Conservation (phyloP, 805 yeast species). For the Nakazawaea anatomiae region DNA sequence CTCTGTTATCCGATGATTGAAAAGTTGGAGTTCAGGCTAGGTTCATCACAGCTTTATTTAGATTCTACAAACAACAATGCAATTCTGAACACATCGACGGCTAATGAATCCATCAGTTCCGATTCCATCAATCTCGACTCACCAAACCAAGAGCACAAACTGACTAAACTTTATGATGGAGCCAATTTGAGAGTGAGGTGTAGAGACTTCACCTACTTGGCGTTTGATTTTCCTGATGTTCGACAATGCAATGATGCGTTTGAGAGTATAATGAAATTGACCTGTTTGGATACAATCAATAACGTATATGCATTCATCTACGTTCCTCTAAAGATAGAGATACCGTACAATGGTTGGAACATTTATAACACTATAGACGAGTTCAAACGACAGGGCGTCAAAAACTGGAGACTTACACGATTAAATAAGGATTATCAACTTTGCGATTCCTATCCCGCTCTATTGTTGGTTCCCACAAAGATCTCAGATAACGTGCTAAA, state of each 20-base stretch:
- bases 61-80: constrained; percentile 6
- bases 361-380: constrained; percentile 59
- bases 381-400: constrained; percentile 59
- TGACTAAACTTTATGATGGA: constrained; percentile 22
- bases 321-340: constrained; percentile 67
- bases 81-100: constrained; percentile 10
- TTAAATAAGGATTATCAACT: constrained; percentile 62
- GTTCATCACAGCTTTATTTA: constrained; percentile 36
- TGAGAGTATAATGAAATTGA: constrained; percentile 62
- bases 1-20: constrained; percentile 82
- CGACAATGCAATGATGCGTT: constrained; percentile 62
- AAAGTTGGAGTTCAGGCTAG: constrained; percentile 48
- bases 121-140: constrained; percentile 11
- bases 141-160: not conserved
- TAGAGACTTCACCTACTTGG: constrained; percentile 77
- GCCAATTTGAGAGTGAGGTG: constrained; percentile 68
- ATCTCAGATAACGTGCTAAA: constrained; percentile 77
- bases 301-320: constrained; percentile 80
- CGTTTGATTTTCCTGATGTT: constrained; percentile 65
- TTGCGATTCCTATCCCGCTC: constrained; percentile 70
- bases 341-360: constrained; percentile 63
- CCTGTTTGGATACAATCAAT: constrained; percentile 45
- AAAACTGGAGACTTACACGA: constrained; percentile 64
- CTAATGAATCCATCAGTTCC: not conserved
- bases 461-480: constrained; percentile 63